Evolutionary conservation across 1,139 yeast genomes (phyloP).

Genomic region (Candida tropicalis): DNA sequence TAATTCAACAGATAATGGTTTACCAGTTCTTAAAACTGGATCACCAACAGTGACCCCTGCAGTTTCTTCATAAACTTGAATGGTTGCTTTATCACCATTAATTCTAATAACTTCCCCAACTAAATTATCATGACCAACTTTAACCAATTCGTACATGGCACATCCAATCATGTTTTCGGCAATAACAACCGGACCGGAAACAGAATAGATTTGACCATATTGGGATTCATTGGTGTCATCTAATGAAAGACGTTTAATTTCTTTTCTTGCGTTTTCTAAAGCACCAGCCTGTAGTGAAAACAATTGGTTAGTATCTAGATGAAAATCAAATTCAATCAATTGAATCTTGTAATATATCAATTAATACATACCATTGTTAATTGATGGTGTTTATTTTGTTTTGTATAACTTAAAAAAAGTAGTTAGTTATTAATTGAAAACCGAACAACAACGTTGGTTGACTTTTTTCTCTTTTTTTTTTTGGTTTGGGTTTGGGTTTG

Average conservation of each 20-base stretch:
- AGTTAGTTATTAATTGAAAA: too few relatives aligned
- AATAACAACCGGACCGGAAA: constrained; percentile 95
- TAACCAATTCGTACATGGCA: constrained; percentile 98
- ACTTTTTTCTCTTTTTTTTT: too few relatives aligned
- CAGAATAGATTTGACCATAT: constrained; percentile 88
- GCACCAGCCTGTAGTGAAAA: constrained; percentile 75
- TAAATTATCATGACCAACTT: constrained; percentile 94
- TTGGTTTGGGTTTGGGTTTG: too few relatives aligned
- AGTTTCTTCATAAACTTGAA: constrained; percentile 98
- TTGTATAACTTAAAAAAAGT: too few relatives aligned
- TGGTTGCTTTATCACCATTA: constrained; percentile 94
- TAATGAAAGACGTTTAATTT: constrained; percentile 80
- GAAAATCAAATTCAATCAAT: constrained; percentile 1
- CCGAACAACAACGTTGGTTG: too few relatives aligned
- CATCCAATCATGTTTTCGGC: constrained; percentile 99
- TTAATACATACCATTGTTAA: constrained; percentile 14
- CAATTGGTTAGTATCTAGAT: constrained; percentile 1
- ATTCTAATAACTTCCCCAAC: constrained; percentile 99
- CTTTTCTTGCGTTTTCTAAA: constrained; percentile 95
- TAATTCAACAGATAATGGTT: constrained; percentile 95
- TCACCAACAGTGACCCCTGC: constrained; percentile 99
- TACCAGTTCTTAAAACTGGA: constrained; percentile 96
- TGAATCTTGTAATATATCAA: background rate
- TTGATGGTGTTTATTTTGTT: background rate
- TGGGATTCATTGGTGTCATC: constrained; percentile 77